A percentile compares a stretch with the other conserved stretches of the same genome.
phyloP scores from a whole-genome alignment of 2,329 filamentous ascomycete species.

The Aspergillus luchuensis region DNA sequence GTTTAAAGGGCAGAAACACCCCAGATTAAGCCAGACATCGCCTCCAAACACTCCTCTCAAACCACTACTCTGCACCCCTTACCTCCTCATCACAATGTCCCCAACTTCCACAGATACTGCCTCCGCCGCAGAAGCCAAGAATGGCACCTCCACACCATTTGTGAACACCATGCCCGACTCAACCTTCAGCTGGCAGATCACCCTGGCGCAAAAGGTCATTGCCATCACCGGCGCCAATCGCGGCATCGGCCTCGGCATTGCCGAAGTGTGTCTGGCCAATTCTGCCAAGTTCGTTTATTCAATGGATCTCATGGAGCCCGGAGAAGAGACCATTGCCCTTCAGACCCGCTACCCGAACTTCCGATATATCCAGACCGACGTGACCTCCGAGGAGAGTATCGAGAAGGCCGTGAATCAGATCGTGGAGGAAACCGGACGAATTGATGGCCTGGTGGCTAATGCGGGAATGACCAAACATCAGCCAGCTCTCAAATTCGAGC shows the following conservation, averaged over 20 bases:
- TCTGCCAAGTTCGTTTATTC: constrained; percentile 43
- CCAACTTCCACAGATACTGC: background rate
- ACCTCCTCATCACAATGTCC: background rate
- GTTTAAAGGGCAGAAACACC: background rate
- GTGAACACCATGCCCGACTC: constrained; percentile 46
- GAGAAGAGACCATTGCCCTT: constrained; percentile 37
- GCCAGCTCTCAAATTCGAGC: constrained; percentile 48
- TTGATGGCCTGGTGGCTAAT: constrained; percentile 49
- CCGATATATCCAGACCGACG: constrained; percentile 50
- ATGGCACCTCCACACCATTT: constrained; percentile 19
- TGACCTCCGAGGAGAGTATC: constrained; percentile 47
- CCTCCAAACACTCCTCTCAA: no score
- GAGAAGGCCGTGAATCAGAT: constrained; percentile 45
- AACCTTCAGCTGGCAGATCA: constrained; percentile 51
- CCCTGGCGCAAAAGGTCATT: constrained; percentile 44
- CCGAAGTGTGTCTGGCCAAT: constrained; percentile 51
- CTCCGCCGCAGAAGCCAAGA: background rate
- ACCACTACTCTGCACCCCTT: no score
- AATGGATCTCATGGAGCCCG: constrained; percentile 42
- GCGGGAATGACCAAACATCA: constrained; percentile 51
- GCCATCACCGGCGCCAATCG: constrained; percentile 37
- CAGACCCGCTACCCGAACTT: constrained; percentile 47
- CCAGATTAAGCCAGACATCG: background rate
- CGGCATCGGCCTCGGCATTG: constrained; percentile 51
- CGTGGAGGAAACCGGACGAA: constrained; percentile 38